Base-by-base conservation (phyloP, 164 flowering plant species). In the Sedum album region DNA sequence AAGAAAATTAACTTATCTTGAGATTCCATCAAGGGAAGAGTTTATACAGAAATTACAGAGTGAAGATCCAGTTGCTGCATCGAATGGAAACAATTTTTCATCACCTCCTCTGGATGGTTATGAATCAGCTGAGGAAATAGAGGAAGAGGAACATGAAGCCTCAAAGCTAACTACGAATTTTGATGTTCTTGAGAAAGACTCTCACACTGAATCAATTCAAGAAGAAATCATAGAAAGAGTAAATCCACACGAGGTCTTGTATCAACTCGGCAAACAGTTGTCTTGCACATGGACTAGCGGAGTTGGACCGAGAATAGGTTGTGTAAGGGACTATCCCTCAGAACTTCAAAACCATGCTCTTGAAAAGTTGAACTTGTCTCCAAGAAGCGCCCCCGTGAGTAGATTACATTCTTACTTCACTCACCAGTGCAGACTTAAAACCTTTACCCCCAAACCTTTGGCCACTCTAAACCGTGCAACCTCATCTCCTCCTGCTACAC, bases 231-330 rank as follows among this genome's bases (percentile, higher is more conserved):
- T 87, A 55, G 80, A 86, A 10, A 74, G 89, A 77, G 82, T 90
- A 21, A 84, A 82, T 73, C 88, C 96, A 0, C 84, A 73, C 65
- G 88, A 86, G 69, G 82, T 76, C 75, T 71, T 69, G 76, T 88
- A 68, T 68, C 67, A 65, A 48, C 35, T 63, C 8, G 66, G 66
- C 38, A 63, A 63, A 17, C 66, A 63, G n/a, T 38, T 63, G 38
- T 63, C 66, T 33, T 18, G 41, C 41, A 63, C 38, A 63, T 63
- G 66, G 66, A 33, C 42, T 33, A 63, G 66, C 42, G 42, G 66
- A 20, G 66, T 63, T 63, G 66, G 66, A 63, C 66, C 66, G 0
- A 0, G 66, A 38, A 63, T 63, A 63, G 41, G 66, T 20, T 31
- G 38, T 33, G 66, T 63, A 21, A 33, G 26, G 41, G 42, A 18